A percentile compares a stretch with the other conserved stretches of the same genome.
These are phyloP conservation scores for Ophiosphaerella herpotricha DNA, from an alignment of 2,329 filamentous ascomycete genomes.

Conservation along the genomic window DNA sequence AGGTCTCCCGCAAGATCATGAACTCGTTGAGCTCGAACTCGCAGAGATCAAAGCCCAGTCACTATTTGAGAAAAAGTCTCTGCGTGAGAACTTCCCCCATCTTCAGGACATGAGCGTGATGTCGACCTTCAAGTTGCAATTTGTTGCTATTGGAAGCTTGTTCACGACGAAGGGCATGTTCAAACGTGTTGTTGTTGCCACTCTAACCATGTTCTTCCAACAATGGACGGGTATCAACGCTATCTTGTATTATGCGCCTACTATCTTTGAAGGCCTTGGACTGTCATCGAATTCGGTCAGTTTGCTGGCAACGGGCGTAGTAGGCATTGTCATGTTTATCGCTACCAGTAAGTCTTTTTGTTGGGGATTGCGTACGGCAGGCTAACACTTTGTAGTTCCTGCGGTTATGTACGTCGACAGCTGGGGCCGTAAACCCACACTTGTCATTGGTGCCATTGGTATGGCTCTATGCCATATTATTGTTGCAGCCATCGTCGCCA, in stretches of 20 bases:
- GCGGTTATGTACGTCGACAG: constrained; percentile 69
- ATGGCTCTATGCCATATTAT: constrained; percentile 75
- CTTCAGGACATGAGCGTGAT: constrained; percentile 61
- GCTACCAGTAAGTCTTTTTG: constrained; percentile 50
- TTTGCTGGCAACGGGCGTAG: constrained; percentile 70
- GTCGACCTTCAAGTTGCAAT: constrained; percentile 63
- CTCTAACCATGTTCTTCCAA: constrained; percentile 54
- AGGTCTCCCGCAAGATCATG: constrained; percentile 64
- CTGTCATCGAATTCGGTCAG: constrained; percentile 53
- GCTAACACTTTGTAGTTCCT: constrained; percentile 51
- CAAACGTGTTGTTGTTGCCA: constrained; percentile 66
- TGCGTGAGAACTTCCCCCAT: constrained; percentile 70
- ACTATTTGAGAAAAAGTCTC: constrained; percentile 73
- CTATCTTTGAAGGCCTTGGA: constrained; percentile 53
- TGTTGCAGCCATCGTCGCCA: constrained; percentile 70
- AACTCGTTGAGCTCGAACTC: constrained; percentile 74
- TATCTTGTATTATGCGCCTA: constrained; percentile 53
- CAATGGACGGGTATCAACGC: constrained; percentile 58
- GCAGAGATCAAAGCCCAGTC: constrained; percentile 80
- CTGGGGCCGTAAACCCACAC: constrained; percentile 65
- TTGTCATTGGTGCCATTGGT: constrained; percentile 68
- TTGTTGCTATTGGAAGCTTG: constrained; percentile 66
- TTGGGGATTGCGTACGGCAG: neutral
- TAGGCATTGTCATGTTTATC: constrained; percentile 71
- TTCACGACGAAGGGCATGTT: constrained; percentile 70